Evolutionary conservation across 306 rosid genomes (phyloP).

Genomic region (Adenanthera pavonina): DNA sequence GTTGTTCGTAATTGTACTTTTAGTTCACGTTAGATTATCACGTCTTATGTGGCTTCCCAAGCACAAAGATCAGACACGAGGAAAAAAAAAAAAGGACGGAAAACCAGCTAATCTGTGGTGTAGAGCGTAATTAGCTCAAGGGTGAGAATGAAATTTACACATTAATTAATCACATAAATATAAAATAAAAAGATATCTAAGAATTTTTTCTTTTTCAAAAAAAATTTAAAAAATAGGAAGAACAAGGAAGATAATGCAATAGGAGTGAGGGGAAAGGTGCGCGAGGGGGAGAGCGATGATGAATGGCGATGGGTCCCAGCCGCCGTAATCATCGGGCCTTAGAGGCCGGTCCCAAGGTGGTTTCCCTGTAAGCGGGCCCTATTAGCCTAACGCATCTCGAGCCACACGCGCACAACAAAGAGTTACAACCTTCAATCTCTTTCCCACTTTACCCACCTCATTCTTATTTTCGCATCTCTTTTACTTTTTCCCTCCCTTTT

Average conservation of each 20-base stretch:
- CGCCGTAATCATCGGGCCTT: constrained; percentile 9
- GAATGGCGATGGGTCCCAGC: not conserved
- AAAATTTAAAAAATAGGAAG: no score
- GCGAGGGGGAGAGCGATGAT: no score
- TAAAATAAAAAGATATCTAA: no score
- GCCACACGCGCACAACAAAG: not conserved
- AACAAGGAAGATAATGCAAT: no score
- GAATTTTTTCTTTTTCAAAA: no score
- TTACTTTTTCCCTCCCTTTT: no score
- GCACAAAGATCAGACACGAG: not conserved
- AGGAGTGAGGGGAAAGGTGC: no score
- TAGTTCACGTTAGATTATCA: not conserved
- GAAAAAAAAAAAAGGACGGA: not conserved
- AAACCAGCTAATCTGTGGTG: not conserved
- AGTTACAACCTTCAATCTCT: not conserved
- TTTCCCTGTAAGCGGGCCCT: not conserved
- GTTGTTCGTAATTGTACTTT: not conserved
- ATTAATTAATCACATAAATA: no score
- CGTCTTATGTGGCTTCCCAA: not conserved
- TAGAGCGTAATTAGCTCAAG: not conserved
- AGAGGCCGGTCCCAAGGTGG: not conserved
- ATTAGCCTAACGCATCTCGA: not conserved
- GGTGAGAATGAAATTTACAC: no score
- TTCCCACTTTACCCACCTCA: no score
- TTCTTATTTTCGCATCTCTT: no score